Conservation (phyloP, 192 early-diverging fungal genomes). For the Linnemannia schmuckeri region DNA sequence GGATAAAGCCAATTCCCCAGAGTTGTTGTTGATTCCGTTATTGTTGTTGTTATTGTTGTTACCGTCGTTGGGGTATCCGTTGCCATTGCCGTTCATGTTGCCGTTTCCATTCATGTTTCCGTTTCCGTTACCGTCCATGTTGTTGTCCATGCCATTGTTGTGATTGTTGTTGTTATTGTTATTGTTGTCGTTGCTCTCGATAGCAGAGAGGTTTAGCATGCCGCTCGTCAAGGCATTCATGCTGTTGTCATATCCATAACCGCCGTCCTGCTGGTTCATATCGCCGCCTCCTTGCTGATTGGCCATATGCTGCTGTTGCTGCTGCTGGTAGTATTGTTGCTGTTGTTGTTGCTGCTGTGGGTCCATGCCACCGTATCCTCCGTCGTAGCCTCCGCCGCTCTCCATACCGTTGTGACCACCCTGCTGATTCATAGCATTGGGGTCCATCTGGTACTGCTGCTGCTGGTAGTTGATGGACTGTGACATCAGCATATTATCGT, state of each 20-base stretch:
- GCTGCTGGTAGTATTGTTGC: constrained; percentile 4
- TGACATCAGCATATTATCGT: constrained; percentile 20
- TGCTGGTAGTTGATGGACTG: constrained; percentile 31
- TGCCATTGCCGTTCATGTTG: constrained; percentile 10
- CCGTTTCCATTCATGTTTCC: constrained; percentile 10
- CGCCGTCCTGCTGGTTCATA: constrained; percentile 2
- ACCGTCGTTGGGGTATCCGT: constrained; percentile 11
- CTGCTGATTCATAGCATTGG: not conserved
- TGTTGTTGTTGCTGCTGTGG: constrained; percentile 8
- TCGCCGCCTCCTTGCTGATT: constrained; percentile 13
- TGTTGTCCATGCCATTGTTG: constrained; percentile 26
- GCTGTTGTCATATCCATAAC: constrained; percentile 12
- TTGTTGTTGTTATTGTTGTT: constrained; percentile 17
- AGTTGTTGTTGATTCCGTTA: constrained; percentile 5
- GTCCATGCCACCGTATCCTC: constrained; percentile 32
- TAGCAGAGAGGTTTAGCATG: constrained; percentile 8
- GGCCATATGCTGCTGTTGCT: constrained; percentile 4
- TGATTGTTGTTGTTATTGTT: constrained; percentile 6
- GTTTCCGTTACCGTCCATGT: not conserved
- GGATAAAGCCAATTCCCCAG: not conserved
- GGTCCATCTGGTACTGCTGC: constrained; percentile 8
- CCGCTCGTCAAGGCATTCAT: constrained; percentile 16
- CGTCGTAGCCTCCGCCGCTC: constrained; percentile 20
- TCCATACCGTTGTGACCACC: constrained; percentile 16
- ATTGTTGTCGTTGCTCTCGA: constrained; percentile 17